Conservation (phyloP, 257 asterid genomes). For the Leptodermis oblonga region DNA sequence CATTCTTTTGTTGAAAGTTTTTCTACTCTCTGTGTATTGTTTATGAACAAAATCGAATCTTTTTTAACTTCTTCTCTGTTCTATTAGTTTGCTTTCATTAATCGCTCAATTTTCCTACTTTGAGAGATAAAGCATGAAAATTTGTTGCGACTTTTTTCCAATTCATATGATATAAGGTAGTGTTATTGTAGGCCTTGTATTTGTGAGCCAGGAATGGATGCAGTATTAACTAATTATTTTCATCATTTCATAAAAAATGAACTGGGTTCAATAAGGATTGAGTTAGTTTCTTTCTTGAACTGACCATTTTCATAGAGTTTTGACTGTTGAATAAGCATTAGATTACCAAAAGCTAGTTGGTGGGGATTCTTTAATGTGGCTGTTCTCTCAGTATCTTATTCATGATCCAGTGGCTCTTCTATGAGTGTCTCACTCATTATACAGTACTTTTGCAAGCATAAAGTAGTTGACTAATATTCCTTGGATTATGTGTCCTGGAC, state of each 20-base stretch:
- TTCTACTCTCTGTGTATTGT: background rate
- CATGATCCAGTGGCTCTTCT: background rate
- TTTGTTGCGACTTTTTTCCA: background rate
- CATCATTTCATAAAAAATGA: background rate
- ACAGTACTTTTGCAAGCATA: background rate
- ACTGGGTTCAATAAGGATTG: background rate
- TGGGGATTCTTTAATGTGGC: background rate
- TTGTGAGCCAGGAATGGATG: background rate
- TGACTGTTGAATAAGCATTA: background rate
- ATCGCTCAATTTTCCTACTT: background rate
- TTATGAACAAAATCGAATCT: background rate
- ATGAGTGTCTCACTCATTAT: background rate
- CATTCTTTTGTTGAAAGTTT: background rate
- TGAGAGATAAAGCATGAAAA: background rate
- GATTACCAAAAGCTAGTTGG: background rate
- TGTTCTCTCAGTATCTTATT: background rate
- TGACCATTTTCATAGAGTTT: background rate
- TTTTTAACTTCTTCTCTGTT: background rate
- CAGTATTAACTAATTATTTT: background rate
- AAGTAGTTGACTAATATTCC: background rate
- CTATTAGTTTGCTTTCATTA: too few relatives aligned
- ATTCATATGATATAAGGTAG: background rate
- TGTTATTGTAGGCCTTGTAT: background rate
- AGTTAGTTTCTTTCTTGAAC: background rate
- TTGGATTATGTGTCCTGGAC: background rate